A percentile compares a stretch with the other conserved stretches of the same genome.
phyloP scores from a whole-genome alignment of 1,284 basidiomycete species.

The Pseudomicrostroma phylloplanum region DNA sequence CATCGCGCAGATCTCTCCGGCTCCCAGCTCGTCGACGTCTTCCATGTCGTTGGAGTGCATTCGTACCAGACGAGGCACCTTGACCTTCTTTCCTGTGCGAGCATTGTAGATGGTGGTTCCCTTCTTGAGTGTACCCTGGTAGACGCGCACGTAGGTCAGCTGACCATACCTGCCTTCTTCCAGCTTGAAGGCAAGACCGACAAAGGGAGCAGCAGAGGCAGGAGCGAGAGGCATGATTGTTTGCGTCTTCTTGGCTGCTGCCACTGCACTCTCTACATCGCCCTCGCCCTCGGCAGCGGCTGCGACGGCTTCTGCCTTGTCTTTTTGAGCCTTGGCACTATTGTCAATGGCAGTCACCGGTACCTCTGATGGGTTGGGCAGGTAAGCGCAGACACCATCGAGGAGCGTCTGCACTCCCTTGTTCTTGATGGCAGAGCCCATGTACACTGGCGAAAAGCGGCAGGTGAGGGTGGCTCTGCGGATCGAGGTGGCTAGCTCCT shows the following conservation, averaged over 20 bases:
- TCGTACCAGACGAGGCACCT: conserved; percentile 90
- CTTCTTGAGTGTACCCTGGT: conserved; percentile 85
- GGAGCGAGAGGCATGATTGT: conserved; percentile 41
- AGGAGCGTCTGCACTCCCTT: conserved; percentile 89
- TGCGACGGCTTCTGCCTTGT: conserved; percentile 32
- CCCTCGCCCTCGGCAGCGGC: conserved; percentile 29
- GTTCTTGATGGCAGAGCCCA: conserved; percentile 97
- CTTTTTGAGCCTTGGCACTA: conserved; percentile 57
- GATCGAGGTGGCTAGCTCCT: conserved; percentile 74
- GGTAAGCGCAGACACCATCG: conserved; percentile 90
- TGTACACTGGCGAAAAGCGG: conserved; percentile 92
- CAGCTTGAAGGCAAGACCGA: conserved; percentile 95
- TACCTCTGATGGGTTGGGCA: conserved; percentile 81
- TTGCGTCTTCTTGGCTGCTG: conserved; percentile 28
- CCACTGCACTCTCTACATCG: conserved; percentile 29
- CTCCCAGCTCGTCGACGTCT: conserved; percentile 85
- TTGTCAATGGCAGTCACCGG: conserved; percentile 76
- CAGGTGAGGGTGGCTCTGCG: conserved; percentile 79
- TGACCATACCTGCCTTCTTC: conserved; percentile 97
- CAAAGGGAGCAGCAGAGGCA: conserved; percentile 66
- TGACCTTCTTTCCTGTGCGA: conserved; percentile 92
- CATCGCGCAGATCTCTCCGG: conserved; percentile 99
- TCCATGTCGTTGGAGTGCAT: conserved; percentile 99
- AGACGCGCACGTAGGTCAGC: conserved; percentile 97
- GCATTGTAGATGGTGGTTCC: conserved; percentile 84